Base-by-base conservation (phyloP, 768 basidiomycete genomes). In the Hydnomerulius pinastri region DNA sequence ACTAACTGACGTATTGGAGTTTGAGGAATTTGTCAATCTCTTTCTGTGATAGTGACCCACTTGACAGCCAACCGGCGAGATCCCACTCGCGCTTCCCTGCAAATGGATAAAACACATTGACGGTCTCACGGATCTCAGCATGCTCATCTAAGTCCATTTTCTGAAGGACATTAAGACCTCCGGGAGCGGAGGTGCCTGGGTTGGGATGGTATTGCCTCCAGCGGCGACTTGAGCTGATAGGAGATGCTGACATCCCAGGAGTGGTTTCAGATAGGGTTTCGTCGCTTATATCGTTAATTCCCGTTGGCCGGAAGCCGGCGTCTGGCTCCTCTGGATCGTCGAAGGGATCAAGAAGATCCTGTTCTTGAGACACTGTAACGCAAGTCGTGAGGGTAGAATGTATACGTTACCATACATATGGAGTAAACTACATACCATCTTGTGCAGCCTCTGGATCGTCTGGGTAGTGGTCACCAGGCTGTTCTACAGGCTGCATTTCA, bases 21-120 rank as follows among this genome's bases (percentile, higher is more conserved):
- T 27, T 50, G 2, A 51, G 18, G 27, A 40, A 55, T 1, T 1
- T 1, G 23, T 55, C 15, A 5, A 52, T 46, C 12, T 55, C 35
- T 13, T 50, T 40, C n/a, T 47, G 44, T 4, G 40, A 53, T 23
- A 43, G 21, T 0, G 18, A 10, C 6, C 39, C 33, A 8, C 20
- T n/a, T 7, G 41, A 38, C 1, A 56, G 46, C 54, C 51, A 53
- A 17, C 39, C 11, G 7, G 36, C 51, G 0, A 56, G 42, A 6
- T 53, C 46, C 29, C 46, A 56, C 4, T 56, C 46, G 1, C 18
- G 21, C 6, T 44, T 25, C 0, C 29, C 43, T 1, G 42, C 43
- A 33, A 56, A 56, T 4, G 51, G 51, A 28, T 48, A 56, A 6
- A 30, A 36, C 0, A 44, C 1, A n/a, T 55, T 53, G 8, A 40